These are phyloP conservation scores for Candida pseudocylindracea DNA, from an alignment of 1,139 yeast species.

Conservation along the genomic window DNA sequence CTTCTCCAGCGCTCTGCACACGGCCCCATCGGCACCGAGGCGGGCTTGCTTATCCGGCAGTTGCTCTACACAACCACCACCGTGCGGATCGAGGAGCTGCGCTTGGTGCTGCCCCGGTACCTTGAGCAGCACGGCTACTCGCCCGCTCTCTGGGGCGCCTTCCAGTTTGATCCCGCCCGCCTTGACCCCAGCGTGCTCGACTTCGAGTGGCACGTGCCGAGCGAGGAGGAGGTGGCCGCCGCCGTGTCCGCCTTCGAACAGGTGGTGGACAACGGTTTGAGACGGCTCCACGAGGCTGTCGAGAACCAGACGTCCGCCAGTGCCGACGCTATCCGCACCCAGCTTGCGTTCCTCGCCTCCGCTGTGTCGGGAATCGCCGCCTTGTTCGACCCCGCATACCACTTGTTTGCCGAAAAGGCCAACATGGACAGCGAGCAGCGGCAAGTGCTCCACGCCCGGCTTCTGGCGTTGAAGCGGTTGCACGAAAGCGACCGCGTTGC, in stretches of 20 bases:
- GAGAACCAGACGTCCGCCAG: constrained; percentile 6
- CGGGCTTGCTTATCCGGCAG: constrained; percentile 30
- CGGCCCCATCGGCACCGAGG: constrained; percentile 27
- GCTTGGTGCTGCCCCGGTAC: constrained; percentile 24
- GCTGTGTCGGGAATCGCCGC: constrained; percentile 55
- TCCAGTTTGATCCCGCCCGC: constrained; percentile 25
- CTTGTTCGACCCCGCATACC: constrained; percentile 47
- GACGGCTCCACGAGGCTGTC: constrained; percentile 8
- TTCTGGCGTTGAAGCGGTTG: constrained; percentile 12
- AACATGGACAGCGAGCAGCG: constrained; percentile 5
- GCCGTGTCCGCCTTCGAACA: constrained; percentile 38
- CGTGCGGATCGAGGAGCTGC: constrained; percentile 29
- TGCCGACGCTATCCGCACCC: constrained; percentile 29
- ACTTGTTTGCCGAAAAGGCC: constrained; percentile 2
- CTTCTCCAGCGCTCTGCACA: constrained; percentile 28
- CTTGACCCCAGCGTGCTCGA: constrained; percentile 19
- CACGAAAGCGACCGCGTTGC: constrained; percentile 3
- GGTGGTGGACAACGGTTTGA: constrained; percentile 19
- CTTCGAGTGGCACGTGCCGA: constrained; percentile 63
- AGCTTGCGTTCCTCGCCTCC: constrained; percentile 34
- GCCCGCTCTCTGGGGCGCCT: constrained; percentile 52
- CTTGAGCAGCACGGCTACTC: constrained; percentile 11
- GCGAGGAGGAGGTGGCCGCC: constrained; percentile 27
- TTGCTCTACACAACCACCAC: constrained; percentile 42
- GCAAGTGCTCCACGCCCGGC: constrained; percentile 15